phyloP scores from a whole-genome alignment of 139 green algal species.

The Zygnema cylindricum region DNA sequence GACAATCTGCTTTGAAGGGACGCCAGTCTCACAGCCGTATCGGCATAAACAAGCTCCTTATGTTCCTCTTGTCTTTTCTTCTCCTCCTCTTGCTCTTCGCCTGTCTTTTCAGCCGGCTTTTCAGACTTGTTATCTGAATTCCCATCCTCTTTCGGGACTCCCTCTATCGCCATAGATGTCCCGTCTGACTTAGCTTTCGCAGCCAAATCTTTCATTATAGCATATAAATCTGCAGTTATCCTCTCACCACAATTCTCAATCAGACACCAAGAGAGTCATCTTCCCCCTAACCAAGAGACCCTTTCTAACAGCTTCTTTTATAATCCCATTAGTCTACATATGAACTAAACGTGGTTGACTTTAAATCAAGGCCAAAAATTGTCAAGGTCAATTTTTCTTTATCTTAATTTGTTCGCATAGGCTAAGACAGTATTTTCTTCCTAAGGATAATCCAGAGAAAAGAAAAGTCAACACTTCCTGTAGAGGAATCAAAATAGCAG shows the following conservation, averaged over 20 bases:
- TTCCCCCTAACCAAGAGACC: no score
- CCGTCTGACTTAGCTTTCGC: constrained; percentile 11
- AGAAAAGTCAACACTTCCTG: neutral
- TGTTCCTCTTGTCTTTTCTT: neutral
- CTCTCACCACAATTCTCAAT: no score
- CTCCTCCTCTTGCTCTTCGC: neutral
- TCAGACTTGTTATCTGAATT: neutral
- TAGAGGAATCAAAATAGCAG: neutral
- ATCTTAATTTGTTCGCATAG: no score
- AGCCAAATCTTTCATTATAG: constrained; percentile 66
- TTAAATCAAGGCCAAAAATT: no score
- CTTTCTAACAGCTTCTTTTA: no score
- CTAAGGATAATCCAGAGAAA: no score
- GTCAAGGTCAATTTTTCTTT: no score
- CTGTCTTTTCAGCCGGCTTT: neutral
- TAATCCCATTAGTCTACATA: no score
- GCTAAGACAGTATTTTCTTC: no score
- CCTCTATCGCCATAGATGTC: constrained; percentile 30
- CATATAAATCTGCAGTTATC: constrained; percentile 66
- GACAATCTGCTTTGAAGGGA: constrained; percentile 13
- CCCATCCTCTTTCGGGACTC: constrained; percentile 25
- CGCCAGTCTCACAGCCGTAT: constrained; percentile 53
- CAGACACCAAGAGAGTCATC: no score
- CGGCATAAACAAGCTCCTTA: constrained; percentile 1
- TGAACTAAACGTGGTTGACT: no score